phyloP scores from a whole-genome alignment of 1,139 yeast species.

The Magnusiomyces ingens region DNA sequence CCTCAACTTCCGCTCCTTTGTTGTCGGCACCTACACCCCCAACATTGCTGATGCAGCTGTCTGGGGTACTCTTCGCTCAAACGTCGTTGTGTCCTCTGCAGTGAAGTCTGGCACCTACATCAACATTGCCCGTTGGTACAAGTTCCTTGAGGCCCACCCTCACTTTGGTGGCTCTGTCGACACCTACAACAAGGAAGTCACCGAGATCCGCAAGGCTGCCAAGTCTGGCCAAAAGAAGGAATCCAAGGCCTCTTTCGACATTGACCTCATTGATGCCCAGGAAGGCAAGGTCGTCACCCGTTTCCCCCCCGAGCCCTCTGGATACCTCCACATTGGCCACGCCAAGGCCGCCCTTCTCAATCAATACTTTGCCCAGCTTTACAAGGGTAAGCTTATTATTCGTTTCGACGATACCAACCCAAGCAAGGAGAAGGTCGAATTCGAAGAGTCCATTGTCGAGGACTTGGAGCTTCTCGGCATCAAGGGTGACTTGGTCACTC shows the following conservation, averaged over 20 bases:
- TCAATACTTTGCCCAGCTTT: constrained; percentile 84
- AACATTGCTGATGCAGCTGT: constrained; percentile 78
- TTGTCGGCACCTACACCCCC: constrained; percentile 53
- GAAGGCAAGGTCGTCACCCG: constrained; percentile 94
- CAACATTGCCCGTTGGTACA: constrained; percentile 92
- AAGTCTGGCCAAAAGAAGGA: constrained; percentile 50
- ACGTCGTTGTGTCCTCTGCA: constrained; percentile 86
- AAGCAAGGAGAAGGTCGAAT: constrained; percentile 93
- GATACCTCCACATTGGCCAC: constrained; percentile 94
- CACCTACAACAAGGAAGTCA: constrained; percentile 55
- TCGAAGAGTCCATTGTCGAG: constrained; percentile 73
- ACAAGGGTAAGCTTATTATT: constrained; percentile 81
- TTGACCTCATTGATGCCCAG: constrained; percentile 82
- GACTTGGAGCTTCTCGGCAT: constrained; percentile 93
- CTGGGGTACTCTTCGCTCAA: constrained; percentile 93
- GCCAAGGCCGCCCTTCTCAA: constrained; percentile 96
- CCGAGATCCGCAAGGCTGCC: constrained; percentile 66
- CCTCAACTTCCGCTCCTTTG: constrained; percentile 76
- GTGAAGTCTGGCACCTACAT: constrained; percentile 76
- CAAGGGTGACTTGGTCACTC: constrained; percentile 85
- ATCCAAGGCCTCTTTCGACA: constrained; percentile 73
- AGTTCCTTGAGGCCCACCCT: constrained; percentile 58
- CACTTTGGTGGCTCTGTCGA: constrained; percentile 68
- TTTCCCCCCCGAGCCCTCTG: constrained; percentile 98
- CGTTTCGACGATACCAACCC: constrained; percentile 98